Conservation (phyloP, 1,284 basidiomycete genomes). For the Caloboletus firmus region DNA sequence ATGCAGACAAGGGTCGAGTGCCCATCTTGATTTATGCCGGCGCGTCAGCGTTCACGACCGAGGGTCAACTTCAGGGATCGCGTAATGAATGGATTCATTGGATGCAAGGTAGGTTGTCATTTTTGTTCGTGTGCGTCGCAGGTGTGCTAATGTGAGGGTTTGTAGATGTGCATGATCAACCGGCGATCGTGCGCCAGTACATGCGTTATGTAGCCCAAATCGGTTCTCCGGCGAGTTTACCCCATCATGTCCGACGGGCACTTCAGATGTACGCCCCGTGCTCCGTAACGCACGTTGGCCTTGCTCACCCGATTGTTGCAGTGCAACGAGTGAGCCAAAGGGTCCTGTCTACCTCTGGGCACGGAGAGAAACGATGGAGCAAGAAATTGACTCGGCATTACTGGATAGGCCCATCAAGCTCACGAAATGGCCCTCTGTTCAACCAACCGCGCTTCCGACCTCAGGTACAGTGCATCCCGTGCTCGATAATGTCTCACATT, state of each 20-base stretch:
- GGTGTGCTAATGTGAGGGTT: not conserved
- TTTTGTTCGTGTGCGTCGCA: not conserved
- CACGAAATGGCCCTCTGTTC: conserved; percentile 50
- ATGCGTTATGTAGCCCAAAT: conserved; percentile 67
- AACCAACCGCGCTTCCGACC: conserved; percentile 49
- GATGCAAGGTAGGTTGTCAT: conserved; percentile 52
- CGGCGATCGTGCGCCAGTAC: conserved; percentile 67
- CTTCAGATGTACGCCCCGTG: conserved; percentile 53
- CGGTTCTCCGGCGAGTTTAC: conserved; percentile 49
- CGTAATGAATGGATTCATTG: conserved; percentile 77
- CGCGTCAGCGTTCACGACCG: conserved; percentile 56
- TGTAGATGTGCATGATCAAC: conserved; percentile 65
- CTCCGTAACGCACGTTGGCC: not conserved
- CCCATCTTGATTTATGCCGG: conserved; percentile 73
- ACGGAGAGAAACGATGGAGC: conserved; percentile 68
- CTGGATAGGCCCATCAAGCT: conserved; percentile 35
- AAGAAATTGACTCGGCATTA: conserved; percentile 49
- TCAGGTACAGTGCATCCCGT: conserved; percentile 37
- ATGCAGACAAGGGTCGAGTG: conserved; percentile 59
- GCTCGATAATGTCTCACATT: not conserved
- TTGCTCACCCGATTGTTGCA: conserved; percentile 24
- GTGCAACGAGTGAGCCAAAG: conserved; percentile 63
- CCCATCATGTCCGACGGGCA: conserved; percentile 53
- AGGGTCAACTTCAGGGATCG: conserved; percentile 57
- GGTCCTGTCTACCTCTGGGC: conserved; percentile 75